phyloP scores from a whole-genome alignment of 2,329 filamentous ascomycete species.

The Fusarium sp. region DNA sequence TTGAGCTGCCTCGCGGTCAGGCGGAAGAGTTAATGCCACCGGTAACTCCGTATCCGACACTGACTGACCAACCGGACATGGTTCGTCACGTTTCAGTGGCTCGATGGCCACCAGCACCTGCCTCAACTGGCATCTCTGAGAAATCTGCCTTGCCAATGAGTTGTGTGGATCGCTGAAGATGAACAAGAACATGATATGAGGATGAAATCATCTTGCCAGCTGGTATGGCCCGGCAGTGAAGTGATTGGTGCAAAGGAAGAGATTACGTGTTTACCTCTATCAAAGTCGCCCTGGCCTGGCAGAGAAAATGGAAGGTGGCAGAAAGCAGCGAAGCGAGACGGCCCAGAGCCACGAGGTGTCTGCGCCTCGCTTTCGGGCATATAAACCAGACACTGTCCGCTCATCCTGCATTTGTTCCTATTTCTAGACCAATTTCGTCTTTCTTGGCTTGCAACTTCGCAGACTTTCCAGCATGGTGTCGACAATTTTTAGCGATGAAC shows the following conservation, averaged over 20 bases:
- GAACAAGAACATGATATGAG: slow-evolving; percentile 5
- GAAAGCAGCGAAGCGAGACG: background rate
- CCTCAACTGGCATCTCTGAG: slow-evolving; percentile 10
- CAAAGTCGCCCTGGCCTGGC: background rate
- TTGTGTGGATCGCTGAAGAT: slow-evolving; percentile 1
- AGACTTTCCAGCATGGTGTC: background rate
- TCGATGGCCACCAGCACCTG: slow-evolving; percentile 9
- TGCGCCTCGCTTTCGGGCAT: background rate
- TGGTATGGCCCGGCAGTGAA: slow-evolving; percentile 10
- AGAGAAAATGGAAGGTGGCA: background rate
- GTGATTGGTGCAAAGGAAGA: background rate
- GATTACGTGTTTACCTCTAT: slow-evolving; percentile 8
- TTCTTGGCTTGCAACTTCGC: background rate
- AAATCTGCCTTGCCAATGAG: slow-evolving; percentile 19
- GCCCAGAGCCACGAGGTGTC: background rate
- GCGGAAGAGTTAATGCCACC: slow-evolving; percentile 13
- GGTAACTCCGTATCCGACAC: slow-evolving; percentile 4
- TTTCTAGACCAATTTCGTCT: background rate
- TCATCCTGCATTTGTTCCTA: background rate
- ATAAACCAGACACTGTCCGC: slow-evolving; percentile 9
- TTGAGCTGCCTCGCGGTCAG: slow-evolving; percentile 7
- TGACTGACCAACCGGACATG: background rate
- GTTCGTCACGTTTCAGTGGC: background rate
- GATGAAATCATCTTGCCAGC: background rate
- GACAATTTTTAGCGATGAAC: background rate